Evolutionary conservation across 2,329 filamentous ascomycete species (phyloP).

Genomic region (Didymosphaeria variabile): DNA sequence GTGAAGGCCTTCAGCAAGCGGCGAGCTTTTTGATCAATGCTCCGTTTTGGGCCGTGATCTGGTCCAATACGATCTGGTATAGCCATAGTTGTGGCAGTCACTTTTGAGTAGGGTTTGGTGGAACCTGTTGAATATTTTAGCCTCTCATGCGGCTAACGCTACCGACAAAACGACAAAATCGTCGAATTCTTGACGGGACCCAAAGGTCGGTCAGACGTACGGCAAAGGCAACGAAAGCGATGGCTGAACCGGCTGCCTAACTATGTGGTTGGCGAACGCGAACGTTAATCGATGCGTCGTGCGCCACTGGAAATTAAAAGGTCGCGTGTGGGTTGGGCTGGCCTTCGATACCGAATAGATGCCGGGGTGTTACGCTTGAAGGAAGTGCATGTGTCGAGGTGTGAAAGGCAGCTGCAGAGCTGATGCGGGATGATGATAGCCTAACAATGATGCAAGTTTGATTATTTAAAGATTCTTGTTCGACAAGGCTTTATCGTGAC

Average conservation of each 20-base stretch:
- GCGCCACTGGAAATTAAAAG: conserved; percentile 14
- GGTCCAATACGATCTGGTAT: conserved; percentile 57
- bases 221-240: conserved; percentile 31
- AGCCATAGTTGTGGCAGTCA: conserved; percentile 44
- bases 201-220: conserved; percentile 3
- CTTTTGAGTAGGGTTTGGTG: conserved; percentile 40
- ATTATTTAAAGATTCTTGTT: conserved; percentile 22
- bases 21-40: conserved; percentile 52
- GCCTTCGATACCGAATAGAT: conserved; percentile 23
- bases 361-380: conserved; percentile 31
- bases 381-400: conserved; percentile 5
- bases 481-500: conserved; percentile 28
- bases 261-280: conserved; percentile 12
- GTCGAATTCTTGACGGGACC: conserved; percentile 26
- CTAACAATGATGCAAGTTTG: conserved; percentile 7
- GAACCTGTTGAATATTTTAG: conserved; percentile 33
- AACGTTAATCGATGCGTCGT: conserved; percentile 14
- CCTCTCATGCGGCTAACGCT: conserved; percentile 20
- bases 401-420: conserved; percentile 15
- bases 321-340: conserved; percentile 25
- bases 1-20: conserved; percentile 58
- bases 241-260: conserved; percentile 29
- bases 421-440: conserved; percentile 19
- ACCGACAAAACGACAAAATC: conserved; percentile 17
- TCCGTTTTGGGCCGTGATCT: conserved; percentile 51